Base-by-base conservation (phyloP, 2,329 filamentous ascomycete species). In the Xylariomycetidae sp. region DNA sequence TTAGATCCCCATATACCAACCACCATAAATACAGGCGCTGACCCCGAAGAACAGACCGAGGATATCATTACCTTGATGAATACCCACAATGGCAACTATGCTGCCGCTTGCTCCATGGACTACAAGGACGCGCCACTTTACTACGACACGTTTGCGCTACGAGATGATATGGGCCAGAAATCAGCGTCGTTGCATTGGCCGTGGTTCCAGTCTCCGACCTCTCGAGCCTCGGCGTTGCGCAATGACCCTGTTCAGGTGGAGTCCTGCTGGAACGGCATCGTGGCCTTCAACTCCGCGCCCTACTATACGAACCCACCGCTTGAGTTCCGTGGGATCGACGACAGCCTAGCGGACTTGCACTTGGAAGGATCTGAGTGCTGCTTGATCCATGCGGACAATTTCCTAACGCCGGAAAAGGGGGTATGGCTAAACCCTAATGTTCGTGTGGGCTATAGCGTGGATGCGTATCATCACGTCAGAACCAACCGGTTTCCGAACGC, bases 211-310 rank as follows among this genome's bases (percentile, higher is more conserved):
- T 65, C 46, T 9, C 55, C 50, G 8, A 45, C 47, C 2, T 57
- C 65, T 8, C 53, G 60, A 16, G 51, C 65, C 17, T 68, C 74
- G 1, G 60, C 78, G 15, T 64, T 67, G 40, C 54, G 50, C 14
- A 65, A 68, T 43, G 52, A 59, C 9, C 72, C 77, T 0, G 64
- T 80, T 2, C 72, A 69, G 2, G 78, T 84, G 1, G 56, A 59
- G n/a, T 79, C 74, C 25, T 84, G 79, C 54, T 84, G 79, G 79
- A 82, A 83, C 44, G 79, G 78, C 27, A 73, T 80, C 51, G 66
- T 67, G 44, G 61, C 49, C 29, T 64, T 61, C 37, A 58, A 61
- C 31, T 60, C 70, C 0, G 52, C 51, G 4, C 67, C 70, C 2
- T 74, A 72, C 49, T 69, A 72, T 37, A 46, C 42, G 16, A 44